Evolutionary conservation across 768 basidiomycete species (phyloP).

Genomic region (Tephrocybe sp.): DNA sequence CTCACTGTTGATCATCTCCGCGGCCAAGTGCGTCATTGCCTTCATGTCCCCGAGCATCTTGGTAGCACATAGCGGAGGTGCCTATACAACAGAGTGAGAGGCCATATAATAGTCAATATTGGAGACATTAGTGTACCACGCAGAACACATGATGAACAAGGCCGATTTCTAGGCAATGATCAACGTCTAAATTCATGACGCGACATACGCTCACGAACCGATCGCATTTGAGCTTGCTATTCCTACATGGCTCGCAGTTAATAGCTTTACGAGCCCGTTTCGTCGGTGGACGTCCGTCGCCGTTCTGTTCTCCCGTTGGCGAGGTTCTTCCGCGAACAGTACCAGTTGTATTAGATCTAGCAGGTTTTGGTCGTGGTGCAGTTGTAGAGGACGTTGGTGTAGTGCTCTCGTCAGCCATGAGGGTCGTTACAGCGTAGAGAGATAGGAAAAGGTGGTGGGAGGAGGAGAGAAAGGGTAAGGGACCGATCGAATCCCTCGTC

Average conservation of each 20-base stretch:
- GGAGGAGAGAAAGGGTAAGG: constrained; percentile 22
- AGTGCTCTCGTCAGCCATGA: constrained; percentile 39
- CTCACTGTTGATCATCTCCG: constrained; percentile 63
- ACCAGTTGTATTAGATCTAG: constrained; percentile 37
- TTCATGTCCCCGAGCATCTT: constrained; percentile 69
- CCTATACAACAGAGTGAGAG: constrained; percentile 41
- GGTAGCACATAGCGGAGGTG: constrained; percentile 79
- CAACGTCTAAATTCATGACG: constrained; percentile 14
- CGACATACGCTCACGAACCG: constrained; percentile 44
- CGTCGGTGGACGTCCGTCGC: constrained; percentile 64
- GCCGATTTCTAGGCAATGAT: constrained; percentile 60
- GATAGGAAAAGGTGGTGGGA: constrained; percentile 18
- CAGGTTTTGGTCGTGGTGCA: constrained; percentile 39
- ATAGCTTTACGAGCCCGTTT: constrained; percentile 87
- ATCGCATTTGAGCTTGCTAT: constrained; percentile 88
- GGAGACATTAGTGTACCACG: constrained; percentile 51
- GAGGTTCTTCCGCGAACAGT: constrained; percentile 53
- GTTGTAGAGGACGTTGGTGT: constrained; percentile 37
- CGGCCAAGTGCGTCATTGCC: constrained; percentile 48
- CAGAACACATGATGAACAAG: constrained; percentile 86
- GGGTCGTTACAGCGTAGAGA: constrained; percentile 13
- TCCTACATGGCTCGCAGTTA: constrained; percentile 87
- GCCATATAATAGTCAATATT: background rate
- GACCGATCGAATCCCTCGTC: constrained; percentile 24
- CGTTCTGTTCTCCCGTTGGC: constrained; percentile 46